Conservation (phyloP, 768 basidiomycete species). For the Tephrocybe sp. region DNA sequence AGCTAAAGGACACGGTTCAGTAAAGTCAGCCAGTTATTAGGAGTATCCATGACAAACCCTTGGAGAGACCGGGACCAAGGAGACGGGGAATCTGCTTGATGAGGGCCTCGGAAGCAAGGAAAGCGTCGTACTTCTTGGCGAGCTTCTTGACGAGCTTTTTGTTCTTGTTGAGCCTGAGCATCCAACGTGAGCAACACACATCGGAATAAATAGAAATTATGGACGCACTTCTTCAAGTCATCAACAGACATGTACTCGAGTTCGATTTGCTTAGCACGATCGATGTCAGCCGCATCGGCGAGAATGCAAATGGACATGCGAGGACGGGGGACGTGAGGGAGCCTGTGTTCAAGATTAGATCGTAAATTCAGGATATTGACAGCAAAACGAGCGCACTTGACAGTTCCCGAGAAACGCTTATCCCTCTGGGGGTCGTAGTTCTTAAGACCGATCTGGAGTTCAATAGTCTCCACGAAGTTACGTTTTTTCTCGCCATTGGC, state of each 20-base stretch:
- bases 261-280: conserved; percentile 96
- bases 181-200: not conserved
- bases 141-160: conserved; percentile 99
- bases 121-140: conserved; percentile 99
- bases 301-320: conserved; percentile 99
- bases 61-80: conserved; percentile 98
- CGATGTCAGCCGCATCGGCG: conserved; percentile 98
- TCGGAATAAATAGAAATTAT: not conserved
- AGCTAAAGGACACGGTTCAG: conserved; percentile 44
- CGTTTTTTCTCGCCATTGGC: conserved; percentile 87
- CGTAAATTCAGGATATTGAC: not conserved
- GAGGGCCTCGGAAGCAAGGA: conserved; percentile 94
- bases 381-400: conserved; percentile 60
- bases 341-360: conserved; percentile 41
- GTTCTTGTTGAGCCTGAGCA: conserved; percentile 93
- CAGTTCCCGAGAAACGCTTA: conserved; percentile 99
- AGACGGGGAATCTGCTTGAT: conserved; percentile 99
- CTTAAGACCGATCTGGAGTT: conserved; percentile 95
- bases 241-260: conserved; percentile 99
- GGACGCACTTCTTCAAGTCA: conserved; percentile 91
- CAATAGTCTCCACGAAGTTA: conserved; percentile 95
- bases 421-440: conserved; percentile 99
- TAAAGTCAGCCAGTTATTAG: not conserved
- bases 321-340: conserved; percentile 95
- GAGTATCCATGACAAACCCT: conserved; percentile 54